Evolutionary conservation across 2,329 filamentous ascomycete genomes (phyloP).

Genomic region (Amauroascus verrucosus): DNA sequence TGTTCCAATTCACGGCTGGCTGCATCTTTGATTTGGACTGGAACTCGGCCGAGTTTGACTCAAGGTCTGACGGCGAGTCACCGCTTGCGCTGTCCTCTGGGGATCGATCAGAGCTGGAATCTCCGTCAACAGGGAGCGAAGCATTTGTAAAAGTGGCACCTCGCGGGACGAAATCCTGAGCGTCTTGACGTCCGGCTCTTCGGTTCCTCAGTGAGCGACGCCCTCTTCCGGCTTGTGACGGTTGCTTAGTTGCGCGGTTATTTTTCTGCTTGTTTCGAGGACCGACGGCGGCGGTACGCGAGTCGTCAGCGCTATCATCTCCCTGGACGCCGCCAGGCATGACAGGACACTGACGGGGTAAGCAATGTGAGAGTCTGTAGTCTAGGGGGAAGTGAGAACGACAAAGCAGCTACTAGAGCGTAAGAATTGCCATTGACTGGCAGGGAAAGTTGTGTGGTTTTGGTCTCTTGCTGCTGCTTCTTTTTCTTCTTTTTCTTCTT

Average conservation of each 20-base stretch:
- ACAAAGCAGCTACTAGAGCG: too few species aligned
- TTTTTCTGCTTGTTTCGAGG: conserved; percentile 22
- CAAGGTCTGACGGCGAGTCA: conserved; percentile 2
- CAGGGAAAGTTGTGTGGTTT: too few species aligned
- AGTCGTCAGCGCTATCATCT: conserved; percentile 31
- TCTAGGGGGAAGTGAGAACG: too few species aligned
- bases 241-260: conserved; percentile 20
- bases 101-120: conserved; percentile 18
- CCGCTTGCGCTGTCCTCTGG: conserved; percentile 15
- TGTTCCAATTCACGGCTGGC: conserved; percentile 37
- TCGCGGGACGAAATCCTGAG: conserved; percentile 31
- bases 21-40: conserved; percentile 17
- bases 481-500: too few species aligned
- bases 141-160: conserved; percentile 28
- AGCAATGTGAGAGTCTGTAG: too few species aligned
- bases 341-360: too few species aligned
- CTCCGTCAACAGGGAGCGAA: conserved; percentile 19
- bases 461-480: too few species aligned
- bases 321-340: conserved; percentile 13
- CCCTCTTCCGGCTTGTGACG: conserved; percentile 21
- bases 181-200: conserved; percentile 19
- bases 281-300: conserved; percentile 38
- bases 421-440: too few species aligned
- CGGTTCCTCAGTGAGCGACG: conserved; percentile 23
- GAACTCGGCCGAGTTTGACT: neutral